Conservation (phyloP, 352 stramenopile species). For the Pythium apleroticum region DNA sequence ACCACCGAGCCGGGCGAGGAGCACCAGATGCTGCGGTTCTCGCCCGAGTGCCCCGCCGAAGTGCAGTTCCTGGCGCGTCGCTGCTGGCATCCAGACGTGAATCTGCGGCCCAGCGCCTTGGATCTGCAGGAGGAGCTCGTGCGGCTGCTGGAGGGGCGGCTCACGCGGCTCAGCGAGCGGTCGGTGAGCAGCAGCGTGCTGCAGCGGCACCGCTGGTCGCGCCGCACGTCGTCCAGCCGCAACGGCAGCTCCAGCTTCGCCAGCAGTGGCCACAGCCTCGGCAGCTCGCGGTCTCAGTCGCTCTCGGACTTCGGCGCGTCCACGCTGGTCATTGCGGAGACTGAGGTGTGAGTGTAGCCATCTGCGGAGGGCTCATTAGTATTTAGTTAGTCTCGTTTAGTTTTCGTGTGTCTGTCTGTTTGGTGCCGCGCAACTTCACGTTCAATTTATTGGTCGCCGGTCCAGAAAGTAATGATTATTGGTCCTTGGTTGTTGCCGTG, state of each 20-base stretch:
- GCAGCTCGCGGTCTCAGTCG: slow-evolving; percentile 15
- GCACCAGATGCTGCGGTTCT: slow-evolving; percentile 63
- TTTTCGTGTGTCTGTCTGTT: not conserved
- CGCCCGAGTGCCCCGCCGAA: slow-evolving; percentile 53
- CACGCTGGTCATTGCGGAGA: slow-evolving; percentile 25
- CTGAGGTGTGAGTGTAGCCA: slow-evolving; percentile 27
- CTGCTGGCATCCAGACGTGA: slow-evolving; percentile 59
- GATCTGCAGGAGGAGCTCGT: slow-evolving; percentile 77
- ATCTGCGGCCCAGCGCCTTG: slow-evolving; percentile 52
- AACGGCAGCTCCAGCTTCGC: slow-evolving; percentile 21
- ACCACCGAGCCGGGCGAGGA: slow-evolving; percentile 30
- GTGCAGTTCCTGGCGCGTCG: slow-evolving; percentile 51
- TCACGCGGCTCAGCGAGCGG: slow-evolving; percentile 34
- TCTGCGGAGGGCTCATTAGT: not conserved
- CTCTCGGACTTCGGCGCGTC: slow-evolving; percentile 20
- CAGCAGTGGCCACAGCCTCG: slow-evolving; percentile 19
- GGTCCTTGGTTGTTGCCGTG: no score
- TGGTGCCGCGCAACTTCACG: not conserved
- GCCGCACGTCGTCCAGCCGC: slow-evolving; percentile 44
- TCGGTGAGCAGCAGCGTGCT: slow-evolving; percentile 23
- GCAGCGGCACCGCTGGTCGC: slow-evolving; percentile 42
- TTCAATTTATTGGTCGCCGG: slow-evolving; percentile 13
- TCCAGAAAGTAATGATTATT: not conserved
- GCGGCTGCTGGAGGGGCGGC: slow-evolving; percentile 59
- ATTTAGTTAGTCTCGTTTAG: slow-evolving; percentile 7